Percentiles rank a stretch among this genome's conserved stretches.
Conservation (phyloP, 192 early-diverging fungal species). For the Backusella mclennaniae region DNA sequence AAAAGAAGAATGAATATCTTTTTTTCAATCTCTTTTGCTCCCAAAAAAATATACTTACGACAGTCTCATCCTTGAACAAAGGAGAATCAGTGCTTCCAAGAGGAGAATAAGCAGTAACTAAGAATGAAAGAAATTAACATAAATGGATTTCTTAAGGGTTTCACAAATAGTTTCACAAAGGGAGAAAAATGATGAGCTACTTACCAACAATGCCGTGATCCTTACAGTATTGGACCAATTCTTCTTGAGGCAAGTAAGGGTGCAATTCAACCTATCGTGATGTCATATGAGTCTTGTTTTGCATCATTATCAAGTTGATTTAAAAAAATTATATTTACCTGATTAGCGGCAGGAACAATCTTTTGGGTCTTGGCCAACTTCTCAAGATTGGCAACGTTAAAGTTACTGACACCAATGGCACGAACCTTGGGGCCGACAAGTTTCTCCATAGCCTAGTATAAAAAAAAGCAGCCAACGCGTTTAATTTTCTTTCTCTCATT, state of each 20-base stretch:
- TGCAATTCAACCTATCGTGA: conserved; percentile 31
- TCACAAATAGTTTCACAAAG: neutral
- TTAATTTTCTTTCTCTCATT: neutral
- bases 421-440: conserved; percentile 44
- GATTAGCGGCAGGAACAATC: conserved; percentile 51
- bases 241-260: conserved; percentile 37
- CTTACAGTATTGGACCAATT: conserved; percentile 56
- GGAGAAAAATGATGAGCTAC: conserved; percentile 43
- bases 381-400: conserved; percentile 37
- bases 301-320: too few relatives aligned
- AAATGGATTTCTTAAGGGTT: neutral
- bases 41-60: conserved; percentile 22
- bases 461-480: conserved; percentile 14
- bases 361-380: conserved; percentile 17
- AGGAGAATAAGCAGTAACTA: conserved; percentile 79
- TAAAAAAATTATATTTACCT: conserved; percentile 27
- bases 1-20: neutral
- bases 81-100: conserved; percentile 51
- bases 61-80: conserved; percentile 16
- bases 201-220: conserved; percentile 47
- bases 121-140: neutral
- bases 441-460: conserved; percentile 29
- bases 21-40: neutral
- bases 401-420: conserved; percentile 65
- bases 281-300: conserved; percentile 42